phyloP scores from a whole-genome alignment of 176 grass and related monocot genomes.

The Carex cristatella region DNA sequence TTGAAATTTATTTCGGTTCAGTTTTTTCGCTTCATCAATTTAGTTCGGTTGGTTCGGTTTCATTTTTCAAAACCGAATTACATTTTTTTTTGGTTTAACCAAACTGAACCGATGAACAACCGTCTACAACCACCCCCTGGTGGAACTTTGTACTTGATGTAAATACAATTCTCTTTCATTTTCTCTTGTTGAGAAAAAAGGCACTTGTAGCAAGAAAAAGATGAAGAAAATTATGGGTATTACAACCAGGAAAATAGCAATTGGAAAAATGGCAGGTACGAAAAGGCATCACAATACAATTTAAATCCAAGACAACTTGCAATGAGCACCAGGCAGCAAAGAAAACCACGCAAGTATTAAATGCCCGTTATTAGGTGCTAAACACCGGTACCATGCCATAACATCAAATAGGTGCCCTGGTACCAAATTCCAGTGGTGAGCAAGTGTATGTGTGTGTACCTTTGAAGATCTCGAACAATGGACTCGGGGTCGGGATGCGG shows the following conservation, averaged over 20 bases:
- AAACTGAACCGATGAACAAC: too few species aligned
- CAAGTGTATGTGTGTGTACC: conserved; percentile 7
- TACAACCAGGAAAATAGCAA: neutral
- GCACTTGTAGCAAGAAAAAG: neutral
- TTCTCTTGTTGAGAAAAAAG: too few species aligned
- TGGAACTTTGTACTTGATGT: neutral
- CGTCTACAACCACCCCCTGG: neutral
- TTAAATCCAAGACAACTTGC: neutral
- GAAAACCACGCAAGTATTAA: neutral
- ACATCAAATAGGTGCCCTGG: neutral
- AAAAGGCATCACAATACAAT: neutral
- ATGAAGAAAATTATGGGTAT: neutral
- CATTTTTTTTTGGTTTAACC: too few species aligned
- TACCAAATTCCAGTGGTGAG: neutral
- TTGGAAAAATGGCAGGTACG: neutral
- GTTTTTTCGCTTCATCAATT: too few species aligned
- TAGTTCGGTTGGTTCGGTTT: too few species aligned
- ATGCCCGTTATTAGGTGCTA: neutral
- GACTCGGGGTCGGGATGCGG: conserved; percentile 10
- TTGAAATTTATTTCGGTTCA: too few species aligned
- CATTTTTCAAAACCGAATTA: too few species aligned
- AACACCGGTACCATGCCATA: neutral
- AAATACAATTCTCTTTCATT: neutral
- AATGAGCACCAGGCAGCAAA: neutral
- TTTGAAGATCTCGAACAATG: conserved; percentile 14